Evolutionary conservation across 2,329 filamentous ascomycete species (phyloP), one percentile per base, ranked within the genome.

Genomic region (Diatrype stigma): DNA sequence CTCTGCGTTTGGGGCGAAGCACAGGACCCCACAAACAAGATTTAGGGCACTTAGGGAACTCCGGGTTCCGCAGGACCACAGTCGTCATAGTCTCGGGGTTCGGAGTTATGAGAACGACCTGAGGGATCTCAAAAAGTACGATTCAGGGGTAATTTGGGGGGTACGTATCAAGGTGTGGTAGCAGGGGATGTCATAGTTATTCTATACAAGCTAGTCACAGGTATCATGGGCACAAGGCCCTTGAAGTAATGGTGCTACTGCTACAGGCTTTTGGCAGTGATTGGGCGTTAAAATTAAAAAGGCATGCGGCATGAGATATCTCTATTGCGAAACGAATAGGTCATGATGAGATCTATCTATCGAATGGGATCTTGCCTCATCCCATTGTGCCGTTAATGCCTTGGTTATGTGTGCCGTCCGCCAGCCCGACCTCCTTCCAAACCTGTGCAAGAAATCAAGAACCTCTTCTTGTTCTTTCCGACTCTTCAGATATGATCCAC

Each of bases 331-430:
- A 22, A 16, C 40, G 22, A 42, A 42, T 7, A 42, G 17, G 16
- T 26, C 21, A 42, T 42, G 6, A 11, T 23, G 21, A 23, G 40
- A 42, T 26, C 7, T 3, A 16, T n/a, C 19, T 10, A 22, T 23
- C 1, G 12, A 11, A 22, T 23, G 40, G 16, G 40, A 49, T 44
- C 19, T 66, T n/a, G n/a, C n/a, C 12, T 67, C 62, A 3, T 70
- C 66, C 2, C 77, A 77, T 0, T 63, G 80, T 14, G 66, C 80
- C 46, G 74, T 78, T 69, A 65, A 77, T 14, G 72, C 64, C 0
- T 69, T 74, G 0, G 76, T 74, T 3, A 76, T 73, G 2, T 73
- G 74, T 10, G 59, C 76, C 6, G 73, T 72, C 2, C 72, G 72
- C 0, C 67, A 26, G 68, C 74, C 50, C 64, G 70, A 3, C 62